Evolutionary conservation across 2,329 filamentous ascomycete species (phyloP).

Genomic region (Didymella exigua): DNA sequence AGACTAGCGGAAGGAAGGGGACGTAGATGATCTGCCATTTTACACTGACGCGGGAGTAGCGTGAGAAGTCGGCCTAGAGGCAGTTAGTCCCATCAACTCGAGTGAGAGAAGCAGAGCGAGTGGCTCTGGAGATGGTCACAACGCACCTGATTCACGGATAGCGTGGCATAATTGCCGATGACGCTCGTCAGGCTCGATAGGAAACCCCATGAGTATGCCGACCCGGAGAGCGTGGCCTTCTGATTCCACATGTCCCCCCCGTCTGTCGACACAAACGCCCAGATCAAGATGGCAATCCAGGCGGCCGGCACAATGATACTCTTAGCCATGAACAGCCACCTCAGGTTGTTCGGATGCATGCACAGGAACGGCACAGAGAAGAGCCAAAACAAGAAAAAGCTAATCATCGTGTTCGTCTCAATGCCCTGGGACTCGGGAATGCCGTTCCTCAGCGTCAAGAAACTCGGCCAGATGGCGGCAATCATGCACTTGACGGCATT

Average conservation of each 20-base stretch:
- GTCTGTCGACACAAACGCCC: slow-evolving; percentile 63
- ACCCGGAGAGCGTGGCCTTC: slow-evolving; percentile 54
- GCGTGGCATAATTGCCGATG: slow-evolving; percentile 58
- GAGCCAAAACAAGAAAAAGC: slow-evolving; percentile 64
- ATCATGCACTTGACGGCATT: slow-evolving; percentile 59
- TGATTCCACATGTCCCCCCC: slow-evolving; percentile 57
- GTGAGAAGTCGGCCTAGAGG: slow-evolving; percentile 61
- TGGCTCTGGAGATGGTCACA: no score
- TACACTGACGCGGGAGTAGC: slow-evolving; percentile 56
- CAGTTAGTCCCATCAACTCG: slow-evolving; percentile 9
- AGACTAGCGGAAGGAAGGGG: slow-evolving; percentile 58
- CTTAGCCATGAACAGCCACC: slow-evolving; percentile 59
- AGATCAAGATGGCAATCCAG: slow-evolving; percentile 67
- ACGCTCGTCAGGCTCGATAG: slow-evolving; percentile 57
- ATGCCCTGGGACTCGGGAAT: slow-evolving; percentile 60
- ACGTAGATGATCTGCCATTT: slow-evolving; percentile 59
- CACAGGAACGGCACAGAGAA: slow-evolving; percentile 61
- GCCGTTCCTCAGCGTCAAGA: slow-evolving; percentile 58
- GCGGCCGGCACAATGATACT: slow-evolving; percentile 60
- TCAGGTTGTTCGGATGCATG: slow-evolving; percentile 61
- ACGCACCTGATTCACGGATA: slow-evolving; percentile 57
- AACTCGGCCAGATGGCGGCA: slow-evolving; percentile 64
- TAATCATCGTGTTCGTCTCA: slow-evolving; percentile 61
- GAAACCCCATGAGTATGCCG: slow-evolving; percentile 61
- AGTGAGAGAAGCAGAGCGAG: not conserved